Conservation (phyloP, 495 filamentous ascomycete genomes). For the Thermochaetoides thermophila region DNA sequence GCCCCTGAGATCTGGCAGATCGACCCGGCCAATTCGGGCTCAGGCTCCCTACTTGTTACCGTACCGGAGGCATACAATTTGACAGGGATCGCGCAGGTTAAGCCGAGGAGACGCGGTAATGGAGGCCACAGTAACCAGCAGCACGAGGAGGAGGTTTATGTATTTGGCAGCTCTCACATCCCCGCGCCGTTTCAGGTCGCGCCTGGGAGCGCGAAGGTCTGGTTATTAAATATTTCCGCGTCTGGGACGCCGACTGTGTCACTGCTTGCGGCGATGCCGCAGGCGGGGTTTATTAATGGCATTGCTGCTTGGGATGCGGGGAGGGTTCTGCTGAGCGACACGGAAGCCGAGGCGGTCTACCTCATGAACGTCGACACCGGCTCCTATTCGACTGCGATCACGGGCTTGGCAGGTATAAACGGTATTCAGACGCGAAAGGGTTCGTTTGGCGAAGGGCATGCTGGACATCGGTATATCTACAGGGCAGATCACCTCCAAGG, state of each 20-base stretch:
- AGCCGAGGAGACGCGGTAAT: slow-evolving; percentile 1
- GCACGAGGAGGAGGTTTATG: slow-evolving; percentile 21
- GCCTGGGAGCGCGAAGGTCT: slow-evolving; percentile 24
- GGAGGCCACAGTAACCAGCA: background rate
- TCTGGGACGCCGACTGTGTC: background rate
- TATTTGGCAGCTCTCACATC: slow-evolving; percentile 27
- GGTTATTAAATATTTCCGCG: slow-evolving; percentile 22
- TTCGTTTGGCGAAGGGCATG: background rate
- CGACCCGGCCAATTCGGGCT: slow-evolving; percentile 18
- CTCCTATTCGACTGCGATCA: slow-evolving; percentile 2
- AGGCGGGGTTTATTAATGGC: slow-evolving; percentile 28
- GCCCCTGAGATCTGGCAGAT: slow-evolving; percentile 24
- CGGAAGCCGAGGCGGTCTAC: slow-evolving; percentile 4
- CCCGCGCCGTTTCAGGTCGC: slow-evolving; percentile 13
- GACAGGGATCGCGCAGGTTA: slow-evolving; percentile 29
- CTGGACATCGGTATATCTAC: slow-evolving; percentile 21
- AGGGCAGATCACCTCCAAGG: slow-evolving; percentile 16
- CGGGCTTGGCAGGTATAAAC: slow-evolving; percentile 23
- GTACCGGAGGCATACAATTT: slow-evolving; percentile 24
- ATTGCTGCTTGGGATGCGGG: slow-evolving; percentile 13
- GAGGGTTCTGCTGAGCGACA: slow-evolving; percentile 18
- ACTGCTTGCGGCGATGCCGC: slow-evolving; percentile 22
- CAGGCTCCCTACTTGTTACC: slow-evolving; percentile 16
- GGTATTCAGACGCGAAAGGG: slow-evolving; percentile 12
- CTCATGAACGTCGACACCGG: slow-evolving; percentile 5